Evolutionary conservation across 169 alveolate species (phyloP), one percentile per base, ranked within the genome.

Genomic region (Plasmodium yoelii): DNA sequence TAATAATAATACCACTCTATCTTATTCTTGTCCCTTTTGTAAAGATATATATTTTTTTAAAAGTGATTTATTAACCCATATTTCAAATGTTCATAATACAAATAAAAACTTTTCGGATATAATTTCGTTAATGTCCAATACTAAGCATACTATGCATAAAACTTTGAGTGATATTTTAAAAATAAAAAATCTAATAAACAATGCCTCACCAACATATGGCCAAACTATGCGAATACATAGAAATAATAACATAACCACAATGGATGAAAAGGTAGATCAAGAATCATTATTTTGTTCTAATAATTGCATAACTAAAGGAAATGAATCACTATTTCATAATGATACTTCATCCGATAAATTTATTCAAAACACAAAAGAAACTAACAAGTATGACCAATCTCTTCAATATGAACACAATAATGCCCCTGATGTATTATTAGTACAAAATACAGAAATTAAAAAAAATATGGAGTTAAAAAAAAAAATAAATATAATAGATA

Each of bases 31-130:
- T 10, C 90, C 84, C n/a, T 82, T 82, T 64, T 82, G 90, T 60
- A 67, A 47, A 24, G 49, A 82, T 47, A 26, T 67, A 26, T 82
- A 53, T 82, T 56, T 55, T 67, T 82, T 67, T 47, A 82, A 82
- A 67, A 65, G 68, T n/a, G 90, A 82, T 65, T 82, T 82, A 64
- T 70, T 82, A 57, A 82, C 61, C 61, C 90, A 82, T 28, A 82
- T 82, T 51, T 42, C 90, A 24, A 82, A 51, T 82, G 28, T 82
- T 46, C 90, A 82, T 42, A 67, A 82, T 55, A 61, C 68, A 59
- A 82, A 82, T 39, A 65, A 70, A 70, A 82, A 44, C 6, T 53
- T 67, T 67, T 82, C 90, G 4, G 69, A 65, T 15, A 26, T 82
- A 24, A 67, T 82, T 13, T 67, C 61, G 39, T 82, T 82, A 47